Evolutionary conservation across 495 filamentous ascomycete species (phyloP).

Genomic region (Stereocaulon alpinum): DNA sequence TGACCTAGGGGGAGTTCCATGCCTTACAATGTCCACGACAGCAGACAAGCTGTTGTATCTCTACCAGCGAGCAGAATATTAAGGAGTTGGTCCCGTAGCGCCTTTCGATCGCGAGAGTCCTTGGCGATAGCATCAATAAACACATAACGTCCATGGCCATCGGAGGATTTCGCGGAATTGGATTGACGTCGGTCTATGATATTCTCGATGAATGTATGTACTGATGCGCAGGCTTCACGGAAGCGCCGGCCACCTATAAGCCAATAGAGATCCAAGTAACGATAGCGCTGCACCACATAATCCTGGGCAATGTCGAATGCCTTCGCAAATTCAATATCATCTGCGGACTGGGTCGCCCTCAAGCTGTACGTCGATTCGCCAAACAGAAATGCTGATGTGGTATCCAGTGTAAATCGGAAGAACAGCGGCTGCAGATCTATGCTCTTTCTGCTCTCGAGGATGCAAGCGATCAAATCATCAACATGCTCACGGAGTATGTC

Average conservation of each 20-base stretch:
- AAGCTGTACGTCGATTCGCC: conserved; percentile 33
- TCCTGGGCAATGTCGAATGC: conserved; percentile 33
- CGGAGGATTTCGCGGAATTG: background rate
- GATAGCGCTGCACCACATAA: conserved; percentile 30
- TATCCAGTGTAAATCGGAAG: conserved; percentile 40
- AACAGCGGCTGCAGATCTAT: conserved; percentile 43
- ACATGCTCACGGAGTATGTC: conserved; percentile 14
- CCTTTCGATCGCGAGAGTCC: conserved; percentile 22
- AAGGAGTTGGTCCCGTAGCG: conserved; percentile 46
- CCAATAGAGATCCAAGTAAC: conserved; percentile 38
- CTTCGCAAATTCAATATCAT: conserved; percentile 28
- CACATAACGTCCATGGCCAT: conserved; percentile 3
- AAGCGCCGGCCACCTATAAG: conserved; percentile 34
- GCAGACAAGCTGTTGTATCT: conserved; percentile 49
- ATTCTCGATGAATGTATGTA: conserved; percentile 34
- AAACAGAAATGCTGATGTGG: conserved; percentile 40
- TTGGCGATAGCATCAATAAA: conserved; percentile 26
- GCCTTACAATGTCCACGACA: conserved; percentile 45
- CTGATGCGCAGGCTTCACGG: conserved; percentile 29
- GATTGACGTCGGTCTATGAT: conserved; percentile 21
- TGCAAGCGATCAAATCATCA: conserved; percentile 12
- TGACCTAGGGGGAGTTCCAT: background rate
- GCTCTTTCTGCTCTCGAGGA: conserved; percentile 10
- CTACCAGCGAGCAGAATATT: conserved; percentile 50
- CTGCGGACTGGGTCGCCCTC: conserved; percentile 17